Base-by-base conservation (phyloP, 257 asterid genomes). In the Solanum neorickii region DNA sequence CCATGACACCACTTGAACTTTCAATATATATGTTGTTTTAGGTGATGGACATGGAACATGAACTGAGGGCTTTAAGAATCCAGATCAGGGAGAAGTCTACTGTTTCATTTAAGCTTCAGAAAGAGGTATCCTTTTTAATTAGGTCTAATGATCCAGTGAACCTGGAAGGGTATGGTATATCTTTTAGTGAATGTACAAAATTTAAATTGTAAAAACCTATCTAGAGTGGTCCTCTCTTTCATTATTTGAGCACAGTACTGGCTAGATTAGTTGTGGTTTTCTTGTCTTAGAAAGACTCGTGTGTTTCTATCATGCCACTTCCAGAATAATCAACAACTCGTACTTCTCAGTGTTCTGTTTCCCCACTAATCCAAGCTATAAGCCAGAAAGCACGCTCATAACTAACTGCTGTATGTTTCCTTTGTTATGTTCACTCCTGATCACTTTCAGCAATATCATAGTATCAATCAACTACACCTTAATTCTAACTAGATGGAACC, bases 21-120 rank as follows among this genome's bases (percentile, higher is more conserved):
- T 73, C 82, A 37, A 20, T 20, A 20, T 20, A 56, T 56, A 25
- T 56, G 0, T 66, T 35, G 47, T 78, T 91, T 89, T 86, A 97
- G 99, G 98, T 97, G 65, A 94, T 93, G 88, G 99, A 95, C 92
- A 95, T 95, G 99, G 98, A 97, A 87, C 96, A 94, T 70, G 98
- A 97, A 88, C 94, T 97, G 82, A 94, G 94, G 80, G 99, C 95
- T 42, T 91, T 97, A 87, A 93, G 98, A 89, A 89, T 92, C 88
- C 98, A 94, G 89, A 94, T 95, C 77, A 90, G 91, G 87, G 98
- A 94, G 91, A 97, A 95, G 89, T 88, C 94, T 83, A 91, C 94
- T 47, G 83, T 94, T 84, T 94, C 99, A 52, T n/a, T 94, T 69
- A 88, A 92, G 89, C 96, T 97, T 89, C 97, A 93, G 83, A 93